Base-by-base conservation (phyloP, 2,329 filamentous ascomycete species). In the Thielaviopsis musarum region DNA sequence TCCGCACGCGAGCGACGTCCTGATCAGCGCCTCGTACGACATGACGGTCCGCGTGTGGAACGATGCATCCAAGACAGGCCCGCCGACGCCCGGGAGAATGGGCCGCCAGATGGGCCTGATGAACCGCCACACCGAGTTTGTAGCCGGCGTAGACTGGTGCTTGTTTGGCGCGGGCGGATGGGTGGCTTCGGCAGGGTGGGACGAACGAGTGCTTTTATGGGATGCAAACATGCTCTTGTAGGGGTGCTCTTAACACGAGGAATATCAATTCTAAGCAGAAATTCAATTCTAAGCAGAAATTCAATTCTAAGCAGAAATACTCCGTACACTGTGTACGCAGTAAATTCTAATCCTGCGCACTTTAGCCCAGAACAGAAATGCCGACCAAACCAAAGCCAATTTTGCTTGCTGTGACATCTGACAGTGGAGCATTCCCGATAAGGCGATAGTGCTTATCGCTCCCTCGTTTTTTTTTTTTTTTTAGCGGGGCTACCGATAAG, bases 31-130 rank as follows among this genome's bases (percentile, higher is more conserved):
- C 1, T 93, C 90, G 68, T 98, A 98, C 71, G 93, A 98, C 72
- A 98, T 98, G 93, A 95, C 88, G 5, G 94, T 93, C 65, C 81
- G 93, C 34, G 77, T 96, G 56, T 98, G 93, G 93, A 89, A 84
- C 12, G 93, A 97, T 68, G 87, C 74, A 5, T 76, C 76, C 2
- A 69, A 70, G 4, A 72, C 66, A 65, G 70, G 52, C 19, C 9
- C 19, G 21, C 30, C 53, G 51, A 56, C 69, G 63, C 65, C 57
- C 64, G 12, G 66, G 0, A 70, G 75, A 9, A 73, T 82, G 49
- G 88, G 87, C 1, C 74, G 78, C 24, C 84, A 95, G 70, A 73
- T 95, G 65, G 91, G 90, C 3, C 73, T 89, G 48, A 96, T 98
- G 91, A 90, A 88, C 60, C 75, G 83, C 19, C 93, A 98, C 70